Evolutionary conservation across 2,329 filamentous ascomycete species (phyloP), one percentile per base, ranked within the genome.

Genomic region (Aspergillus hiratsukae): DNA sequence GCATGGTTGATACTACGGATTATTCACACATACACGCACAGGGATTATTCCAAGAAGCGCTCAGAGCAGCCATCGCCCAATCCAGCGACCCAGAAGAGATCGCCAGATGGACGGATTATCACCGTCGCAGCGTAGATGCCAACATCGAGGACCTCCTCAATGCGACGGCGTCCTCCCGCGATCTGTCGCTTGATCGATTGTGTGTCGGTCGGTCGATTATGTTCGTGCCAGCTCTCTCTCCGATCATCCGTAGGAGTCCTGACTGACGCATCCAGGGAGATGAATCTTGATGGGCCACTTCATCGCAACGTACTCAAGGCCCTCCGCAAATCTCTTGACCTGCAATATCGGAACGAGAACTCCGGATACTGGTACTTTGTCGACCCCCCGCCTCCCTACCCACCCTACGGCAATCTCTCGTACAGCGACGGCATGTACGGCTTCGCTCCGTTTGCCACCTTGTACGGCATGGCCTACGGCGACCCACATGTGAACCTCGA

Each of bases 391-490:
- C 28, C 48, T n/a, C 48, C 48, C 11, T 50, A 50, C 25, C 28
- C 28, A 4, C 35, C 28, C 17, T 37, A 50, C 48, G 48, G 48
- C n/a, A 37, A 50, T 25, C 28, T 37, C 28, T 50, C 48, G 11
- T 50, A 50, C 21, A 25, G 27, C 17, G 48, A 50, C 23, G 48
- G 48, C 17, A 50, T 50, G 48, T 50, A 50, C 35, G 48, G 48
- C 28, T 50, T 35, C 48, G 48, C 48, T 10, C 48, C 48, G n/a
- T 50, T 35, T n/a, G 48, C 48, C 17, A 9, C 48, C 28, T 25
- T 50, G 4, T 50, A 37, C n/a, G 48, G 48, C 28, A 21, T 37
- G 7, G 23, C 35, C 27, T 35, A 31, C 27, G 48, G 27, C 28
- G 48, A 50, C 28, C n/a, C 28, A 23, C 14, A 6, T 6, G n/a